A percentile compares a stretch with the other conserved stretches of the same genome.
Evolutionary conservation across 2,329 filamentous ascomycete genomes (phyloP).

Genomic region (Plenodomus lindquistii): DNA sequence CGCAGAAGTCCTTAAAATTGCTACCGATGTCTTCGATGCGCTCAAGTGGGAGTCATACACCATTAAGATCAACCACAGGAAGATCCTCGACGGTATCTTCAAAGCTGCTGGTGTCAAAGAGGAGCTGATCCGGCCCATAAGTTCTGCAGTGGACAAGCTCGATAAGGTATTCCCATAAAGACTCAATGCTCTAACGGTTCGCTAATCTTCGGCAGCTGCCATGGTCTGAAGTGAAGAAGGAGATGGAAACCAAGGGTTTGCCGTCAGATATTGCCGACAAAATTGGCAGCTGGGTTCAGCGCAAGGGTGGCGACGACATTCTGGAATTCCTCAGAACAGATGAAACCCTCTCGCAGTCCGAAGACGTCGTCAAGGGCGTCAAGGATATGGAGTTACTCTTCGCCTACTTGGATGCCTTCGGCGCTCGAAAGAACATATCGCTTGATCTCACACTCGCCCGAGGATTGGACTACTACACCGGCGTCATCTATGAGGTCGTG

Average conservation of each 20-base stretch:
- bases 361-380: slow-evolving; percentile 74
- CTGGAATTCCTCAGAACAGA: slow-evolving; percentile 50
- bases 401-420: slow-evolving; percentile 78
- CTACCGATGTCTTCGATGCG: slow-evolving; percentile 81
- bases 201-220: slow-evolving; percentile 52
- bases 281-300: slow-evolving; percentile 82
- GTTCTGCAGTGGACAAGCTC: slow-evolving; percentile 91
- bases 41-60: slow-evolving; percentile 77
- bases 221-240: slow-evolving; percentile 86
- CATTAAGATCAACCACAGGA: slow-evolving; percentile 94
- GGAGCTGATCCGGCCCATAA: slow-evolving; percentile 87
- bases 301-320: slow-evolving; percentile 75
- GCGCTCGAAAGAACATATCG: slow-evolving; percentile 72
- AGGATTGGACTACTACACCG: slow-evolving; percentile 91
- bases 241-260: slow-evolving; percentile 94
- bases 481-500: slow-evolving; percentile 86
- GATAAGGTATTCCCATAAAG: slow-evolving; percentile 66
- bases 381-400: slow-evolving; percentile 81
- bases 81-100: slow-evolving; percentile 91
- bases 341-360: slow-evolving; percentile 56
- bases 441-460: slow-evolving; percentile 90
- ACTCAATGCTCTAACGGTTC: neutral
- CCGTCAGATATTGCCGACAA: slow-evolving; percentile 76
- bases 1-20: slow-evolving; percentile 83
- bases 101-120: slow-evolving; percentile 85